Evolutionary conservation across 495 filamentous ascomycete genomes (phyloP), one percentile per base, ranked within the genome.

Genomic region (Aspergillus carlsbadensis): DNA sequence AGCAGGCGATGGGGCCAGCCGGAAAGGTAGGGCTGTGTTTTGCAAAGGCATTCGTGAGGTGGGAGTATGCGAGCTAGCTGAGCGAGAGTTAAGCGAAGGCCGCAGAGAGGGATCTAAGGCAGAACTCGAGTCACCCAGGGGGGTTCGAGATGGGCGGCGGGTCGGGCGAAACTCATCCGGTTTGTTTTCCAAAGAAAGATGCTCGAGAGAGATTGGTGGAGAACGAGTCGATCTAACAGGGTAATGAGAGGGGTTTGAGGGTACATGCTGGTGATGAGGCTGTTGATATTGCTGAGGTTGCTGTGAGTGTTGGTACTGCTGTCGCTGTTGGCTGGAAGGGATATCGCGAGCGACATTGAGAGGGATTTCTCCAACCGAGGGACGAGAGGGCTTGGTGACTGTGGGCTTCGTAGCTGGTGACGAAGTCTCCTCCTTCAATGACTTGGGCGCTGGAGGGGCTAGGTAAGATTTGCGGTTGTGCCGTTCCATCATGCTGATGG

Each of bases 391-490:
- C 8, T 29, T 20, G 72, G 39, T 76, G 84, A 46, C 78, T 86
- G 52, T 78, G 75, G 64, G 79, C 84, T 70, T 68, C 17, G 43
- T 29, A 14, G 29, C 49, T 8, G 56, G 56, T n/a, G 56, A 54
- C 35, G 63, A 57, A 13, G 60, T 24, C 34, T 59, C 56, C 13
- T 74, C 71, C 51, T 70, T 72, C 21, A 81, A 70, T 0, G 77
- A 74, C 49, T 77, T 76, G n/a, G 79, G 76, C 6, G 75, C 68
- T 14, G 78, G 76, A 7, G 90, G 87, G 21, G 82, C 86, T 35
- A 96, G 81, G 71, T 97, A 92, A 6, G 90, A 95, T 70, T 92
- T 95, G 62, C 92, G 90, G 64, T 96, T 94, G 62, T 96, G 85
- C 57, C 84, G 83, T 59, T 95, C 89, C 84, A 96, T 92, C 80